phyloP scores from a whole-genome alignment of 257 asterid genomes.

The Apocynum venetum region DNA sequence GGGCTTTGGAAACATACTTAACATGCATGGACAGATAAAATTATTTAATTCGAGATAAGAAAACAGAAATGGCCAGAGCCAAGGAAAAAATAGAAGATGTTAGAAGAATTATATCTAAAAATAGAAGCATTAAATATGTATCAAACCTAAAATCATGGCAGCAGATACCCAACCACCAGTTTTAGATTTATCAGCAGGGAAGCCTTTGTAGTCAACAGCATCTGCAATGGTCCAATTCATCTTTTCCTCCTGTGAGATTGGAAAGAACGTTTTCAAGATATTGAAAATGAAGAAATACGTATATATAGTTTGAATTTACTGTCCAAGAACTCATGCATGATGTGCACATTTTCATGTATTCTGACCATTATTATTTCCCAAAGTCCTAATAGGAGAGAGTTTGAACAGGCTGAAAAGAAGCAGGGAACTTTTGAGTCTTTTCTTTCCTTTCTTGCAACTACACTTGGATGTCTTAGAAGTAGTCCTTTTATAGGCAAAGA shows the following conservation, averaged over 20 bases:
- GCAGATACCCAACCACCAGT: constrained; percentile 97
- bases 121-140: no score
- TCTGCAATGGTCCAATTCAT: constrained; percentile 51
- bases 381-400: background rate
- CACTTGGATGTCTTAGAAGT: constrained; percentile 23
- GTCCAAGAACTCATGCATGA: background rate
- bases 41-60: no score
- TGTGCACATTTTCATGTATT: background rate
- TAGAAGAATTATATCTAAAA: no score
- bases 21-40: no score
- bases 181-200: constrained; percentile 63
- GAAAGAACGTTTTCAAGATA: constrained; percentile 9
- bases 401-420: background rate
- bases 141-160: constrained; percentile 68
- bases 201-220: constrained; percentile 77
- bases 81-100: no score
- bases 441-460: constrained; percentile 7
- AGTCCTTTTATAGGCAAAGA: constrained; percentile 51
- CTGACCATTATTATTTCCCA: constrained; percentile 32
- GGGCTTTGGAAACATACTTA: background rate
- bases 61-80: no score
- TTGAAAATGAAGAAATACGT: background rate
- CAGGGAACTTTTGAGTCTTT: background rate
- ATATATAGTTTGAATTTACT: background rate
- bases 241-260: constrained; percentile 43